Evolutionary conservation across 1,139 yeast genomes (phyloP).

Genomic region (Suhomyces anneliseae): DNA sequence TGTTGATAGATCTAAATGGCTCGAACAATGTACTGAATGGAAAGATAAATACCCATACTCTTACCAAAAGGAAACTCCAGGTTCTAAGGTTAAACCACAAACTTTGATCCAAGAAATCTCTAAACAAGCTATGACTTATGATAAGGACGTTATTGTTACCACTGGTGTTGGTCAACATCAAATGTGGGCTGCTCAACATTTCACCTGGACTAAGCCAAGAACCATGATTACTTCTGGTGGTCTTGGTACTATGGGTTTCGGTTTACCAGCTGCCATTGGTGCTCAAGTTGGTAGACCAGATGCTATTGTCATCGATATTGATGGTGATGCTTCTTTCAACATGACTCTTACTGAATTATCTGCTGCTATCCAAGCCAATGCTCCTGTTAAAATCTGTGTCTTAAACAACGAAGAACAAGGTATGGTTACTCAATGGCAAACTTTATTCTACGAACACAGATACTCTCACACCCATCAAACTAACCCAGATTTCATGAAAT

Average conservation of each 20-base stretch:
- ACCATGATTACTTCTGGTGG: conserved; percentile 97
- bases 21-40: conserved; percentile 72
- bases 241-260: conserved; percentile 98
- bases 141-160: conserved; percentile 80
- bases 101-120: conserved; percentile 81
- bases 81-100: conserved; percentile 87
- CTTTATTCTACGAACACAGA: conserved; percentile 93
- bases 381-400: conserved; percentile 86
- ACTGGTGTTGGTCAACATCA: conserved; percentile 99
- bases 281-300: conserved; percentile 97
- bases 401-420: conserved; percentile 98
- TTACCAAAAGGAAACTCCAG: conserved; percentile 76
- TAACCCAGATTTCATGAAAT: conserved; percentile 89
- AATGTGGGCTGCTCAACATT: conserved; percentile 99
- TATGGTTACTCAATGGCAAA: conserved; percentile 99
- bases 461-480: conserved; percentile 94
- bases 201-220: conserved; percentile 89
- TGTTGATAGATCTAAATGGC: conserved; percentile 80
- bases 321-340: conserved; percentile 97
- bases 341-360: conserved; percentile 94
- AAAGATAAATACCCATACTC: conserved; percentile 82
- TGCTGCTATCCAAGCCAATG: conserved; percentile 89
- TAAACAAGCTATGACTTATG: conserved; percentile 63
- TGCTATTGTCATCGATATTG: conserved; percentile 91
- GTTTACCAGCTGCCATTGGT: conserved; percentile 96